phyloP scores from a whole-genome alignment of 495 filamentous ascomycete species.

The Podospora didyma region DNA sequence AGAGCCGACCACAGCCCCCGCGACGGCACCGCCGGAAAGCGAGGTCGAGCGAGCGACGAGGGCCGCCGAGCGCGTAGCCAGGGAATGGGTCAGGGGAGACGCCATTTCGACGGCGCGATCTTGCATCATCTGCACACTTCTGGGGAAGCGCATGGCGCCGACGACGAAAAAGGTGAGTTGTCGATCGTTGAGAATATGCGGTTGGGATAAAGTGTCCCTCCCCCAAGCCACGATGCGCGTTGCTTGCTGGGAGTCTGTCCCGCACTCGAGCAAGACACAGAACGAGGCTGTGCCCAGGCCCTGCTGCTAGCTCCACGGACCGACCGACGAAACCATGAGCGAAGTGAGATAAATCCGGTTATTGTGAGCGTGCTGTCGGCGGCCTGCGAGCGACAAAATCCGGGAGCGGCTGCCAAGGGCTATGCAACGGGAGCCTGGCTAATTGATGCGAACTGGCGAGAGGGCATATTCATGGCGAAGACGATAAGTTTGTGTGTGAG shows the following conservation, averaged over 20 bases:
- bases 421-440: background rate
- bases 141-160: background rate
- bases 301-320: constrained; percentile 9
- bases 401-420: background rate
- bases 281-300: constrained; percentile 7
- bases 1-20: constrained; percentile 33
- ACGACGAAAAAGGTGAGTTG: background rate
- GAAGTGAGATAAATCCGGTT: background rate
- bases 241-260: background rate
- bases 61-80: constrained; percentile 6
- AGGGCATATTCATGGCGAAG: background rate
- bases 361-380: background rate
- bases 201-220: background rate
- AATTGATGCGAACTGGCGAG: too few relatives aligned
- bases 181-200: background rate
- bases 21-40: constrained; percentile 29
- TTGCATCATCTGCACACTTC: background rate
- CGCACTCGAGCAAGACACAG: background rate
- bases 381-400: background rate
- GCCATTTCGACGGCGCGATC: constrained; percentile 16
- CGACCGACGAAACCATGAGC: constrained; percentile 12
- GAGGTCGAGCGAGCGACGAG: constrained; percentile 24
- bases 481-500: background rate
- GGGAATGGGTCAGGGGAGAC: constrained; percentile 14
- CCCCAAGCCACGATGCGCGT: constrained; percentile 4